Percentiles rank a stretch among this genome's conserved stretches.
Evolutionary conservation across 805 yeast species (phyloP).

Genomic region (Saccharomycopsis fibuligera): DNA sequence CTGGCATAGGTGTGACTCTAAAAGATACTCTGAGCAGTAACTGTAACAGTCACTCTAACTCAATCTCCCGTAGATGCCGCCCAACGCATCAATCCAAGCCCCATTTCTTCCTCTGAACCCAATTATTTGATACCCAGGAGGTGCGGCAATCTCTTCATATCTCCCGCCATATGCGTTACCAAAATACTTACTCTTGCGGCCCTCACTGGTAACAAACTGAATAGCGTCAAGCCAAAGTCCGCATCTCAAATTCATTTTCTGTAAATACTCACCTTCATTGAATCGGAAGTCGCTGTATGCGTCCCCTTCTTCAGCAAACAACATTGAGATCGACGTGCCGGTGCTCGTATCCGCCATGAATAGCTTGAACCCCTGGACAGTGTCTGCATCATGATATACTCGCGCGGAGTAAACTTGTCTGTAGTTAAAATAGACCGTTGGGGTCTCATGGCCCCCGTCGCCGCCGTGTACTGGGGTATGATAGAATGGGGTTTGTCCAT

Average conservation of each 20-base stretch:
- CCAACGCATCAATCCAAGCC: conserved; percentile 49
- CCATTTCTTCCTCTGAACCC: conserved; percentile 72
- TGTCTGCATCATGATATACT: conserved; percentile 65
- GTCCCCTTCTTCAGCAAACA: conserved; percentile 27
- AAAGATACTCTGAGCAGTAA: too few relatives aligned
- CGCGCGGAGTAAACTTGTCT: conserved; percentile 34
- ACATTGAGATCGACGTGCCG: conserved; percentile 27
- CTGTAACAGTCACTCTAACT: too few relatives aligned
- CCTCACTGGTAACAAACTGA: conserved; percentile 54
- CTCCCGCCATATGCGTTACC: conserved; percentile 73
- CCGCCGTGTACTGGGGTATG: background rate
- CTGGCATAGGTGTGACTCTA: too few relatives aligned
- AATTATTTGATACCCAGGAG: conserved; percentile 41
- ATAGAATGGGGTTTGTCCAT: background rate
- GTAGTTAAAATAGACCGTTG: background rate
- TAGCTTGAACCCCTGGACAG: conserved; percentile 72
- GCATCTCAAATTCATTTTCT: conserved; percentile 55
- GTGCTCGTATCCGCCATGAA: too few relatives aligned
- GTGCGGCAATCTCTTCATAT: conserved; percentile 49
- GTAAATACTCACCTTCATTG: conserved; percentile 51
- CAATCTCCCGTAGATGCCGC: conserved; percentile 2
- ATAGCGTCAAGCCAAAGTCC: conserved; percentile 91
- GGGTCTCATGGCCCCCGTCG: conserved; percentile 2
- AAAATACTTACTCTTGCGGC: conserved; percentile 43
- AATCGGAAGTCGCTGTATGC: conserved; percentile 51